Evolutionary conservation across 139 green algal genomes (phyloP).

Genomic region (Tetradesmus obliquus): DNA sequence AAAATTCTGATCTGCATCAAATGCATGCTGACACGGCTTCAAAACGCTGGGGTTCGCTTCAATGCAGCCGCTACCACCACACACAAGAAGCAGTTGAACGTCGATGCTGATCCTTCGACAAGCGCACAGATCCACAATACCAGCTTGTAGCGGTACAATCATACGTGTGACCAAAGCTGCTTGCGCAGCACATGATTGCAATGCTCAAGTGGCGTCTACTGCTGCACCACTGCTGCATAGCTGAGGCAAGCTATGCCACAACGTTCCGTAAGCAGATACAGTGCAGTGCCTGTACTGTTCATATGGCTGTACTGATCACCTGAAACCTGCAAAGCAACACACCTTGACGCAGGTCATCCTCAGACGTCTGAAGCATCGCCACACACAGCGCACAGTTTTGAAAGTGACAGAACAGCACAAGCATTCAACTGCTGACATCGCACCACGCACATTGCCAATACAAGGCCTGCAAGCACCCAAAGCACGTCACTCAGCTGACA

Average conservation of each 20-base stretch:
- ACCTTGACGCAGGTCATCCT: neutral
- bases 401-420: neutral
- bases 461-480: neutral
- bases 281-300: too few relatives aligned
- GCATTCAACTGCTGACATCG: neutral
- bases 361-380: neutral
- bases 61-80: neutral
- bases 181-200: neutral
- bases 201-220: neutral
- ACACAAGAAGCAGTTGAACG: neutral
- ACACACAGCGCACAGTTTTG: neutral
- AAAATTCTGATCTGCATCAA: neutral
- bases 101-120: neutral
- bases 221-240: neutral
- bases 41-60: neutral
- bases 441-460: neutral
- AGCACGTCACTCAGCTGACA: neutral
- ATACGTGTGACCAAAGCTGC: neutral
- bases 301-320: neutral
- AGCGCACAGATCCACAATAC: neutral
- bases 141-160: neutral
- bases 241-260: neutral
- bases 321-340: neutral
- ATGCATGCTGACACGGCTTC: neutral
- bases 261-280: neutral